Evolutionary conservation across 306 rosid species (phyloP).

Genomic region (Hippophae gyantsensis): DNA sequence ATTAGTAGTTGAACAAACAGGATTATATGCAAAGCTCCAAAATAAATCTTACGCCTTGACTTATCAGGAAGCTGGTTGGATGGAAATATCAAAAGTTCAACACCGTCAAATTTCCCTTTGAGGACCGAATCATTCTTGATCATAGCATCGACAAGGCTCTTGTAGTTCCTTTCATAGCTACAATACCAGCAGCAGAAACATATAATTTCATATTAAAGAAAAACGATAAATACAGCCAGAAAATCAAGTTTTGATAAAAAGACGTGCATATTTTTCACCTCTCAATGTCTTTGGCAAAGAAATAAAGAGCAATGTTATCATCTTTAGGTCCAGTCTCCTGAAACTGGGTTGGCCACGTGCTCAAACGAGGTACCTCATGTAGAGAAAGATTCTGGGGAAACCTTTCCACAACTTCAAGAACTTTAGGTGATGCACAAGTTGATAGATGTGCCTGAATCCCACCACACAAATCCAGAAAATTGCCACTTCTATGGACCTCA

Average conservation of each 20-base stretch:
- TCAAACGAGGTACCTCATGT: conserved; percentile 70
- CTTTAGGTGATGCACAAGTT: conserved; percentile 65
- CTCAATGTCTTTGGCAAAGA: conserved; percentile 79
- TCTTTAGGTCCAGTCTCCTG: conserved; percentile 60
- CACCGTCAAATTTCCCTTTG: conserved; percentile 56
- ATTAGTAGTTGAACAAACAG: neutral
- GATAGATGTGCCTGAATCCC: conserved; percentile 91
- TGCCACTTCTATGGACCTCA: conserved; percentile 57
- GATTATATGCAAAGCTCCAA: conserved; percentile 7
- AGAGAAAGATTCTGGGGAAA: conserved; percentile 47
- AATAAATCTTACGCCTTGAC: conserved; percentile 66
- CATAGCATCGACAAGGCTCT: conserved; percentile 65
- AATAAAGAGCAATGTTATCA: conserved; percentile 84
- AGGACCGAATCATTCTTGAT: conserved; percentile 77
- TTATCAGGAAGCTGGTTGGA: conserved; percentile 85
- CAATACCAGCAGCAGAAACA: conserved; percentile 12
- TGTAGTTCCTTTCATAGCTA: conserved; percentile 75
- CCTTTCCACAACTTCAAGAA: conserved; percentile 46
- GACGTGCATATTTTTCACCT: conserved; percentile 27
- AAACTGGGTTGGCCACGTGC: conserved; percentile 86
- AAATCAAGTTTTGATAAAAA: no score
- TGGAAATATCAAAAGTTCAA: conserved; percentile 77
- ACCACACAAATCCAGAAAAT: conserved; percentile 36
- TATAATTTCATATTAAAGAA: neutral
- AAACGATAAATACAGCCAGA: neutral